Evolutionary conservation across 805 yeast species (phyloP), one percentile per base, ranked within the genome.

Genomic region (Debaryomyces hansenii): DNA sequence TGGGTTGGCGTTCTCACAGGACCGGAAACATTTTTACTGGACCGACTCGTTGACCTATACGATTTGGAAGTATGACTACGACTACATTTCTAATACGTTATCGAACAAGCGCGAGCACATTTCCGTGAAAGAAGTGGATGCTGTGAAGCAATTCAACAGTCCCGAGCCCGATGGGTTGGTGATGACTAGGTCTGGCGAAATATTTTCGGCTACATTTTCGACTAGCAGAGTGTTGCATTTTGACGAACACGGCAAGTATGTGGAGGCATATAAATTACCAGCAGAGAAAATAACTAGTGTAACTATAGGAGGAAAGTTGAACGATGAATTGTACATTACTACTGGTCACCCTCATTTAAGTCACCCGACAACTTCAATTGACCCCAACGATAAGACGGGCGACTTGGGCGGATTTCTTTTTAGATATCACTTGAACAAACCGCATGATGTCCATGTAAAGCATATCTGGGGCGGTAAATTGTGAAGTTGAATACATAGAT

Each of bases 91-190:
- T 20, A 60, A 58, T 42, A 58, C 53, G 21, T 57, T 72, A 37
- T 45, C 60, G 27, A 67, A 72, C 54, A 63, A 59, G 39, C 36
- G 44, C 21, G 53, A 55, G n/a, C 57, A 56, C 35, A 45, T 67
- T 16, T 55, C 64, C 34, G 46, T 55, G 36, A 52, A 51, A 21
- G 84, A 83, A 45, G 42, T 36, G 34, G 97, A 90, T 63, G 97
- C 96, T 16, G 74, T 85, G 21, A 20, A 45, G 7, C 41, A 55
- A 41, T 43, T 58, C 57, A 18, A 59, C 38, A 35, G 46, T 34
- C 48, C 84, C 7, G 94, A 83, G 54, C 96, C 96, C 0, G 97
- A 90, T 63, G 97, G 97, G 16, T 74, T 86, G 52, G 71, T 83
- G 20, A 66, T 86, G 52, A 80, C 86, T 36, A 64, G 64, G 2